Conservation (phyloP, 2,329 filamentous ascomycete species). For the Fonsecaea pugnacius region DNA sequence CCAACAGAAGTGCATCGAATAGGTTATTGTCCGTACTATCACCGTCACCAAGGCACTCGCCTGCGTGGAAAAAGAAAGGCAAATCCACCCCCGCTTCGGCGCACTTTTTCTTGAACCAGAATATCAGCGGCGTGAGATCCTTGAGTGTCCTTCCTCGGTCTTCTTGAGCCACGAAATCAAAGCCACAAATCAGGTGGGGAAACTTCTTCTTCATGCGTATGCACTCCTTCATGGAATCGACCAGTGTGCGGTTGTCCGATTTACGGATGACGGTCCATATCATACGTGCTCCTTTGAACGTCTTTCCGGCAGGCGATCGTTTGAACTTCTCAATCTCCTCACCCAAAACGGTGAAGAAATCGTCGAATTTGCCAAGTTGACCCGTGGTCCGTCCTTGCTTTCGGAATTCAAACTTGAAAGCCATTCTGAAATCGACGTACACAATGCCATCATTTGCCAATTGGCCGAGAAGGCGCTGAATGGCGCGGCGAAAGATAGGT, state of each 20-base stretch:
- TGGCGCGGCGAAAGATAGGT: constrained; percentile 78
- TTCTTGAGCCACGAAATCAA: constrained; percentile 88
- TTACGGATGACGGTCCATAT: constrained; percentile 79
- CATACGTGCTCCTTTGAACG: constrained; percentile 84
- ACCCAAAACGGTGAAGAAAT: constrained; percentile 72
- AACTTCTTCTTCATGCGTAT: constrained; percentile 79
- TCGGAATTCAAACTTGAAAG: constrained; percentile 73
- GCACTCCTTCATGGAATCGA: constrained; percentile 84
- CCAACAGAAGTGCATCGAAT: constrained; percentile 85
- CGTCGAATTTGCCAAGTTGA: constrained; percentile 58
- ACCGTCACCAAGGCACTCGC: constrained; percentile 81
- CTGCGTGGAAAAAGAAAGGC: constrained; percentile 95
- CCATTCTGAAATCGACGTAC: constrained; percentile 81
- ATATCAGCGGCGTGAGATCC: constrained; percentile 79
- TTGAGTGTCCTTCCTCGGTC: constrained; percentile 74
- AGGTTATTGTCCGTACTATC: constrained; percentile 79
- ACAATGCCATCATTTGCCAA: constrained; percentile 80
- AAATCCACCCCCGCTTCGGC: constrained; percentile 76
- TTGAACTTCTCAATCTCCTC: constrained; percentile 82
- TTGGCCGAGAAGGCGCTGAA: constrained; percentile 71
- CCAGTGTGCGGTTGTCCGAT: constrained; percentile 66
- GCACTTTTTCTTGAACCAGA: constrained; percentile 92
- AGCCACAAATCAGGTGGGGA: constrained; percentile 80
- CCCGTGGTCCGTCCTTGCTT: constrained; percentile 63
- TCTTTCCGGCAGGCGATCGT: constrained; percentile 67